Percentiles rank a stretch among this genome's conserved stretches.
phyloP scores from a whole-genome alignment of 306 rosid genomes.

The Malus fusca region DNA sequence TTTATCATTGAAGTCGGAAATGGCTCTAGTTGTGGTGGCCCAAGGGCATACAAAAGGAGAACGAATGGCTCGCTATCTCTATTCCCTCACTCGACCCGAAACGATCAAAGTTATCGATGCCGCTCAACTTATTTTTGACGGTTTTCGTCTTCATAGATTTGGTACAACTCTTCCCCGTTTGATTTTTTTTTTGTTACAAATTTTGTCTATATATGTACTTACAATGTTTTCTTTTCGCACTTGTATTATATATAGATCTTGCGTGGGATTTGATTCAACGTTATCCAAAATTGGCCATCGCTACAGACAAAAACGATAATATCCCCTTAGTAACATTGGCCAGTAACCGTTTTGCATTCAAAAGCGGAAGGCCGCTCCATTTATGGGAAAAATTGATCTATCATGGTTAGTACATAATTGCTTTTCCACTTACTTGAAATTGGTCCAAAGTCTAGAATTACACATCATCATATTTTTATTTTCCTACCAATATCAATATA shows the following conservation, averaged over 20 bases:
- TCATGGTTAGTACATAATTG: neutral
- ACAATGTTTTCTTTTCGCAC: neutral
- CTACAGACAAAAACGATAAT: neutral
- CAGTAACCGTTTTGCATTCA: neutral
- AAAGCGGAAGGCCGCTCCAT: neutral
- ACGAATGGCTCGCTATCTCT: neutral
- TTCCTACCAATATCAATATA: too few species aligned
- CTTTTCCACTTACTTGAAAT: too few species aligned
- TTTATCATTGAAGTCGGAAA: neutral
- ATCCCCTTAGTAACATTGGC: neutral
- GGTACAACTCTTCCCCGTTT: neutral
- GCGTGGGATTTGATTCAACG: too few species aligned
- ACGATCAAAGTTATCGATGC: neutral
- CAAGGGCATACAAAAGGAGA: neutral
- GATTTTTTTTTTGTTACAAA: neutral
- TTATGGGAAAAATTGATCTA: slow-evolving; percentile 2
- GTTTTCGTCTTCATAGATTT: neutral
- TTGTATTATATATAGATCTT: neutral
- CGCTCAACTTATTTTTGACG: neutral
- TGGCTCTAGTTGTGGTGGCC: too few species aligned
- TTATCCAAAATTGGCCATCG: neutral
- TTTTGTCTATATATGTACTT: neutral
- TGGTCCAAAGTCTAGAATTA: too few species aligned
- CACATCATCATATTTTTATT: too few species aligned
- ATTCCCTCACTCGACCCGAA: neutral